Evolutionary conservation across 768 basidiomycete species (phyloP).

Genomic region (Lactarius quietus): DNA sequence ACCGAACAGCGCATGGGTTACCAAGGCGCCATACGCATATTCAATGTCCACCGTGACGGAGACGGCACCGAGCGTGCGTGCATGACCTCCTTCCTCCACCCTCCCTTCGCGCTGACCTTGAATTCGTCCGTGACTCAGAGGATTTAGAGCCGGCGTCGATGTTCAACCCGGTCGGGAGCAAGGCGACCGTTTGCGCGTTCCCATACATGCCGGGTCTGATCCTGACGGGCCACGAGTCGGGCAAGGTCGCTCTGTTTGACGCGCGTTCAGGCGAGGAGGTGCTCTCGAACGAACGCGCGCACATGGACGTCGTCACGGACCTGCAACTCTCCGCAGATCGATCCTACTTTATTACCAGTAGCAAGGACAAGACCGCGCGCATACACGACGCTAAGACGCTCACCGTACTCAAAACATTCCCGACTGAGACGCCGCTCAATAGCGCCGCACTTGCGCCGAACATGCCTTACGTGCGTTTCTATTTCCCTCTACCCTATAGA

Average conservation of each 20-base stretch:
- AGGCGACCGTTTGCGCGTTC: too few relatives aligned
- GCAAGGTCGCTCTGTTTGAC: too few relatives aligned
- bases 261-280: too few relatives aligned
- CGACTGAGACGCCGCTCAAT: slow-evolving; percentile 93
- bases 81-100: not conserved
- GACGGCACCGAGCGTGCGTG: slow-evolving; percentile 79
- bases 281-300: too few relatives aligned
- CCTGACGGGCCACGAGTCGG: too few relatives aligned
- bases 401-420: slow-evolving; percentile 87
- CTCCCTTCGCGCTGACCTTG: not conserved
- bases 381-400: too few relatives aligned
- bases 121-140: slow-evolving; percentile 52
- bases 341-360: too few relatives aligned
- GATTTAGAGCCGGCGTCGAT: slow-evolving; percentile 56
- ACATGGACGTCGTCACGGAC: too few relatives aligned
- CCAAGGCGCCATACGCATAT: slow-evolving; percentile 89
- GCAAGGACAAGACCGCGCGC: too few relatives aligned
- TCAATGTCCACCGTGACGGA: slow-evolving; percentile 78
- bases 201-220: too few relatives aligned
- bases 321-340: too few relatives aligned
- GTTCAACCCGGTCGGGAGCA: too few relatives aligned
- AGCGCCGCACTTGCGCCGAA: slow-evolving; percentile 83
- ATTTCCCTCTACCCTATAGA: not conserved
- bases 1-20: slow-evolving; percentile 97
- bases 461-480: slow-evolving; percentile 69